phyloP scores from a whole-genome alignment of 257 asterid species.

The Nicotiana undulata region DNA sequence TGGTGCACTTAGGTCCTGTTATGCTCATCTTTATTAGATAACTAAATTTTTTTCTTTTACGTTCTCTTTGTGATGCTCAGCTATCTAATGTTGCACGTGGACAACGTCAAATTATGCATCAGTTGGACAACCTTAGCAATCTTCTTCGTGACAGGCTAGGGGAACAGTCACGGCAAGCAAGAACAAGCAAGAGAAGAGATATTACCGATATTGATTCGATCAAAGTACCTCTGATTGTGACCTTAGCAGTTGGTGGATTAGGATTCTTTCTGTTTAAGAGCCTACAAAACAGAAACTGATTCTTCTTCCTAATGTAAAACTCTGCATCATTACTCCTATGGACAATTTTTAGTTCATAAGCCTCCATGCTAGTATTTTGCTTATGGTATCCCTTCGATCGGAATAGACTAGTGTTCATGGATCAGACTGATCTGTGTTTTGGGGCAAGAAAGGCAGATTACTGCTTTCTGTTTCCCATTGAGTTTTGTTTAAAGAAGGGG shows the following conservation, averaged over 20 bases:
- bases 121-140: conserved; percentile 59
- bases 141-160: conserved; percentile 33
- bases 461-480: conserved; percentile 8
- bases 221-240: conserved; percentile 15
- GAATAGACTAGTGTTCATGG: conserved; percentile 4
- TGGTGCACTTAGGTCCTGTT: too few species aligned
- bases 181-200: conserved; percentile 11
- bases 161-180: conserved; percentile 13
- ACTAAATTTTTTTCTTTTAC: neutral
- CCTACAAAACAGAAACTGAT: conserved; percentile 16
- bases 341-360: neutral
- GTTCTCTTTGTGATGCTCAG: conserved; percentile 23
- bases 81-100: conserved; percentile 54
- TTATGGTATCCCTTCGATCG: conserved; percentile 5
- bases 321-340: neutral
- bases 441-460: neutral
- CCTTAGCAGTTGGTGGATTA: conserved; percentile 29
- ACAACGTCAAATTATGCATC: conserved; percentile 80
- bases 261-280: conserved; percentile 31
- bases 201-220: conserved; percentile 13
- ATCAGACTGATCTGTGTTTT: conserved; percentile 6
- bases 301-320: neutral
- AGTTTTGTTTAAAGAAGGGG: neutral
- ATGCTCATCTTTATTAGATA: too few species aligned
- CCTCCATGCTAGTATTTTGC: neutral